Evolutionary conservation across 441 rosid species (phyloP), one percentile per base, ranked within the genome.

Genomic region (Adansonia gregorii): DNA sequence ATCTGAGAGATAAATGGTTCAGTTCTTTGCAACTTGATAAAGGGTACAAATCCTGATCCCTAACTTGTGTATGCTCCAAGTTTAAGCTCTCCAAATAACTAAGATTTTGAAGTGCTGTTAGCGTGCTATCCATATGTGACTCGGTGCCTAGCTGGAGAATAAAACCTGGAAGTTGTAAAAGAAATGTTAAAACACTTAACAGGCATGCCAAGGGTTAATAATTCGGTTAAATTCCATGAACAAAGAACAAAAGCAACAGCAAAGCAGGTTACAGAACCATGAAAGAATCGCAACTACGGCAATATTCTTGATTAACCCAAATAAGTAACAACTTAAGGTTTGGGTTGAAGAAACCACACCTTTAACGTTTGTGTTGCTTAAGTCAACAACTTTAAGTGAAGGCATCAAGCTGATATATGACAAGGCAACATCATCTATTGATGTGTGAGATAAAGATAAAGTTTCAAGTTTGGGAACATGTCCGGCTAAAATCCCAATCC

Each of bases 311-410:
- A 55, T 65, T 24, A 43, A 49, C 52, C 43, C 43, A 64, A 67
- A 58, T 66, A 67, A 51, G 72, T 14, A 41, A 17, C 10, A 75
- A n/a, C 61, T 63, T 12, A 64, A 60, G 51, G 64, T 12, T 19
- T 49, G 43, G 73, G 10, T 8, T 3, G 51, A 77, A 74, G 78
- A 73, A 58, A 75, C 59, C 76, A 27, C 81, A 92, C 99, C 99
- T 91, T 74, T 87, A 74, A 91, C 86, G 45, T 81, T 84, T 76
- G 98, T 92, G 77, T 85, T 87, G 88, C 98, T 91, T 76, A 96
- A 82, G 87, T 96, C 93, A 77, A 96, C 78, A 80, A 77, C 78
- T 85, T 86, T 90, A 71, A 68, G 69, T n/a, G 69, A 65, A 83
- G 93, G 81, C 86, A 96, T 92, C 83, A 46, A 81, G 82, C 92